Evolutionary conservation across 495 filamentous ascomycete species (phyloP).

Genomic region (Cercophora samala): DNA sequence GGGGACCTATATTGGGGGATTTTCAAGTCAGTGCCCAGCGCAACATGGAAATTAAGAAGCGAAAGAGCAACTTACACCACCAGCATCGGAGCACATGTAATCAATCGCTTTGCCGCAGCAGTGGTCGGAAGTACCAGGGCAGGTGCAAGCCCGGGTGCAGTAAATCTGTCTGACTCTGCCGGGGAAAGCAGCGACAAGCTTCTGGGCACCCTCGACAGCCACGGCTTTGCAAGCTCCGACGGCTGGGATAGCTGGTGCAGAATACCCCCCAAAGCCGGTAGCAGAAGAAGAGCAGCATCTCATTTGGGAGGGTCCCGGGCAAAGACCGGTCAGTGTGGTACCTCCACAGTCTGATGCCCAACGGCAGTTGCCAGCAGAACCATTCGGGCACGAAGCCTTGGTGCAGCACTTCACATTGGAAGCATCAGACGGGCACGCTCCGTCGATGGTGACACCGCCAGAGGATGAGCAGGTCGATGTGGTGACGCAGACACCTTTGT

Average conservation of each 20-base stretch:
- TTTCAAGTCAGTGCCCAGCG: not conserved
- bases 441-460: slow-evolving; percentile 34
- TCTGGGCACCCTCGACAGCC: slow-evolving; percentile 35
- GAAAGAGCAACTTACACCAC: slow-evolving; percentile 18
- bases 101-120: slow-evolving; percentile 43
- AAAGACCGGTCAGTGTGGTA: slow-evolving; percentile 27
- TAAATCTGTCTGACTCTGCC: slow-evolving; percentile 37
- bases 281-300: slow-evolving; percentile 37
- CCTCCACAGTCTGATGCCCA: slow-evolving; percentile 39
- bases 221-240: slow-evolving; percentile 37
- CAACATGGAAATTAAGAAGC: not conserved
- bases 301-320: slow-evolving; percentile 40
- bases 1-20: slow-evolving; percentile 4
- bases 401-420: slow-evolving; percentile 42
- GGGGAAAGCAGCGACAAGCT: slow-evolving; percentile 36
- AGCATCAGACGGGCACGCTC: slow-evolving; percentile 38
- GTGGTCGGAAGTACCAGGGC: slow-evolving; percentile 36
- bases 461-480: slow-evolving; percentile 28
- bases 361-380: slow-evolving; percentile 34
- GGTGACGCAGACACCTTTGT: slow-evolving; percentile 37
- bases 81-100: slow-evolving; percentile 42
- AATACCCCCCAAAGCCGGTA: slow-evolving; percentile 33
- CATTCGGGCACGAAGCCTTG: slow-evolving; percentile 35
- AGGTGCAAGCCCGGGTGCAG: slow-evolving; percentile 35
- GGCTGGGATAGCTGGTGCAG: slow-evolving; percentile 31